Evolutionary conservation across 2,329 filamentous ascomycete genomes (phyloP).

Genomic region (Sarocladium brachiariae): DNA sequence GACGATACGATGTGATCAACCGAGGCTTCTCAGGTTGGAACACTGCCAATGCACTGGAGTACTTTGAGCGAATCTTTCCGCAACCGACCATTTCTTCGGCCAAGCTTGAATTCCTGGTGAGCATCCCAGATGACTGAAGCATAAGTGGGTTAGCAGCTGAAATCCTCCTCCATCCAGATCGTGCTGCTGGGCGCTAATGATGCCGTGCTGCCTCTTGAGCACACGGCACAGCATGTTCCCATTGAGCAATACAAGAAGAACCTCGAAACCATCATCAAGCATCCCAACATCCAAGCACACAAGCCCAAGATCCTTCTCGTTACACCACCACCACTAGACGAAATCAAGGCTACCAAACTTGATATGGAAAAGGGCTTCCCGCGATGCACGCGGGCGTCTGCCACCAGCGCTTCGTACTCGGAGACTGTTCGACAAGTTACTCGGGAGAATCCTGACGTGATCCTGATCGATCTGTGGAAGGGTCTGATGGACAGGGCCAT

Average conservation of each 20-base stretch:
- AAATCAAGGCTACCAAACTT: slow-evolving; percentile 53
- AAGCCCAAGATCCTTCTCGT: slow-evolving; percentile 68
- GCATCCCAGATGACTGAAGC: slow-evolving; percentile 15
- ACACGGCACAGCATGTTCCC: slow-evolving; percentile 67
- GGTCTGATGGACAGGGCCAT: slow-evolving; percentile 67
- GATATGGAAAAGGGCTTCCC: slow-evolving; percentile 41
- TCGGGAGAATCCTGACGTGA: slow-evolving; percentile 57
- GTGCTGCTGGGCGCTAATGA: slow-evolving; percentile 91
- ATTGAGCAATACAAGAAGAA: slow-evolving; percentile 71
- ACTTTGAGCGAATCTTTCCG: slow-evolving; percentile 66
- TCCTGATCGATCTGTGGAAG: slow-evolving; percentile 73
- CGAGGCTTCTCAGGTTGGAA: slow-evolving; percentile 84
- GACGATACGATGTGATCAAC: slow-evolving; percentile 80
- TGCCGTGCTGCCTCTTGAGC: slow-evolving; percentile 58
- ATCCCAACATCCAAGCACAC: slow-evolving; percentile 64
- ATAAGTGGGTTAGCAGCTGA: neutral
- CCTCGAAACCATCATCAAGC: slow-evolving; percentile 62
- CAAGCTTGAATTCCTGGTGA: slow-evolving; percentile 61
- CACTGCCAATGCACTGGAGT: slow-evolving; percentile 63
- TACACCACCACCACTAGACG: slow-evolving; percentile 76
- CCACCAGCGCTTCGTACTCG: slow-evolving; percentile 50
- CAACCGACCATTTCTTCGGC: slow-evolving; percentile 49
- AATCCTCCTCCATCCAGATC: slow-evolving; percentile 39
- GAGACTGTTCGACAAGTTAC: slow-evolving; percentile 59
- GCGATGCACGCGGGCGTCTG: slow-evolving; percentile 36